Base-by-base conservation (phyloP, 1,139 yeast species). In the Meyerozyma elateridarum region DNA sequence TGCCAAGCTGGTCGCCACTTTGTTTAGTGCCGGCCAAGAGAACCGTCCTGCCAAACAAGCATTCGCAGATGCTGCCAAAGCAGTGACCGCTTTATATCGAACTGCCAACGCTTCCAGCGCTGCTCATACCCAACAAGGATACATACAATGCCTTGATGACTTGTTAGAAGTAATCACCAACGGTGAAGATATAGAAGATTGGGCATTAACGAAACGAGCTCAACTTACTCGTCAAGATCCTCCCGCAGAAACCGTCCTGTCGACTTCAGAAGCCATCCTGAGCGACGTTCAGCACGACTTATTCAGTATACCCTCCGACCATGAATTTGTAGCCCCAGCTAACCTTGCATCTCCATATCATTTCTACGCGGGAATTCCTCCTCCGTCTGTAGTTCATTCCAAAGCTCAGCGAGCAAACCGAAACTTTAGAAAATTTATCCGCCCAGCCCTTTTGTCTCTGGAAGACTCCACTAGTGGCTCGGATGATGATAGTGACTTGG, bases 31-130 rank as follows among this genome's bases (percentile, higher is more conserved):
- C 60, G 12, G 37, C 44, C 7, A 40, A 49, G 6, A 44, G 40
- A 6, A 40, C 33, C 22, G 32, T 37, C 14, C 29, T 40, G 6
- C 28, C 33, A 2, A 31, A 34, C 25, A 58, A 1, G 83, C 77
- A 42, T 79, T 79, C 54, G 73, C 79, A 35, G 60, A 62, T 33
- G 85, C 85, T 7, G 85, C 85, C 19, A 68, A 74, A 36, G 73
- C 83, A 3, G 81, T 79, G 25, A 81, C 85, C 3, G 66, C 79
- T 1, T 56, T 79, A 8, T 79, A 78, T 45, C 59, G 82, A 33
- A 49, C 75, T 7, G 67, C 81, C 12, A 68, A 70, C 35, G 62
- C 65, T 29, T 61, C 72, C 22, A 64, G 57, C 20, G 52, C 66
- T 4, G 40, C 71, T 25, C 47, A 70, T 16, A 64, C 64, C 31